Percentiles rank a stretch among this genome's conserved stretches.
Evolutionary conservation across 345 rosid genomes (phyloP).

Genomic region (Populus ilicifolia): DNA sequence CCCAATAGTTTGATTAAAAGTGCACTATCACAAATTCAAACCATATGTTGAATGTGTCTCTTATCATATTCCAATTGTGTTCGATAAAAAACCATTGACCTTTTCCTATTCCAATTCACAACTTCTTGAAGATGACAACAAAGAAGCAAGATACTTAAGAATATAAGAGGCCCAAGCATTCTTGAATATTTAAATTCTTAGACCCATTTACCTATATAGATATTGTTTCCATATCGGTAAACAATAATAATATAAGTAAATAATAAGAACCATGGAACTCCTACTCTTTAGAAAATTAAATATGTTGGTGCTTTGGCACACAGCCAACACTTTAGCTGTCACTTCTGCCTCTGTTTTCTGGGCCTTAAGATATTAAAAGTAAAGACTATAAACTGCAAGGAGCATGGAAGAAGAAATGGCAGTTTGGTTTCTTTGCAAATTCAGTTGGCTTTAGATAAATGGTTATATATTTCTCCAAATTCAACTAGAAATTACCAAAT

Average conservation of each 20-base stretch:
- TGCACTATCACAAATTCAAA: not conserved
- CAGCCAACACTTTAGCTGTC: not conserved
- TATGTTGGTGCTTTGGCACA: not conserved
- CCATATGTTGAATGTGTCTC: not conserved
- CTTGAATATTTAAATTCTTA: no score
- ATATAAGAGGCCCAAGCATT: not conserved
- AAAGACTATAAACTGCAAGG: not conserved
- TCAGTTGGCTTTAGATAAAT: not conserved
- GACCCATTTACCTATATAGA: not conserved
- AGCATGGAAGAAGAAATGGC: not conserved
- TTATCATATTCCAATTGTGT: not conserved
- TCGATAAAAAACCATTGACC: not conserved
- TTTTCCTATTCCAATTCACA: not conserved
- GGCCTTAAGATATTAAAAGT: not conserved
- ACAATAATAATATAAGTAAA: no score
- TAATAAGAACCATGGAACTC: not conserved
- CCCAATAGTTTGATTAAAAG: not conserved
- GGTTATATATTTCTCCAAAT: not conserved
- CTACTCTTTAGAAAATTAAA: not conserved
- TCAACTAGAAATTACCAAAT: not conserved
- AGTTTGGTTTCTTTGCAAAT: not conserved
- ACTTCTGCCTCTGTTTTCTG: not conserved
- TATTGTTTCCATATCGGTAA: not conserved
- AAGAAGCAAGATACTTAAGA: not conserved
- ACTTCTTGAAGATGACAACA: not conserved